Evolutionary conservation across 306 rosid species (phyloP), one percentile per base, ranked within the genome.

Genomic region (Vigna hirtella): DNA sequence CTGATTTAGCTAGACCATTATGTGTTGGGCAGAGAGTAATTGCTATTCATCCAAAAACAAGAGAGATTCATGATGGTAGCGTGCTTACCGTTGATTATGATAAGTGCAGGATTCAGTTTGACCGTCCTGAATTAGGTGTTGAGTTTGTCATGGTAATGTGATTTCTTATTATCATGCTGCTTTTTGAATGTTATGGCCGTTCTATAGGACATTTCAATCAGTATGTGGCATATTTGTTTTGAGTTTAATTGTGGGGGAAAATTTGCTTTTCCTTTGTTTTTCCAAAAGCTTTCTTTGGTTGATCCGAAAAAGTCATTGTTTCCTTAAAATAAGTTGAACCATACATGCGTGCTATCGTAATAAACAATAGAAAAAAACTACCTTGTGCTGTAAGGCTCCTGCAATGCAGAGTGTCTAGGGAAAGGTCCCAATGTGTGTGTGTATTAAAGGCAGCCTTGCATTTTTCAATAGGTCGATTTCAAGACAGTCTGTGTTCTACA

Each of bases 41-140:
- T 85, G 97, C 98, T 64, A 69, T 92, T 81, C 97, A 92, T 83
- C 98, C 97, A 34, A 86, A 86, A 86, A 88, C 97, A 66, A 87
- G 97, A 85, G 96, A 95, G 92, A 79, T 92, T 86, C 90, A 88
- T 55, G 93, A 92, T 85, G 98, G 98, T 58, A 89, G 91, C 68
- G 97, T 95, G 87, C 95, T 95, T 64, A 89, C 97, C 0, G 97
- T 91, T 82, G 91, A 95, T 83, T 91, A 92, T 42, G 98, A 91
- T 75, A 95, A 76, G 77, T 95, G 90, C 88, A 86, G 97, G 85
- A 84, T 95, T 85, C 98, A 88, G 83, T 95, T 95, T 85, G 96
- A 92, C 84, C 79, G 83, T 70, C 90, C 91, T 64, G 95, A 92
- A 79, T 86, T 94, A 53, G 98, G 98, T 32, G 97, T 92, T 87